Evolutionary conservation across 176 grass and related monocot genomes (phyloP).

Genomic region (Triticum dicoccoides): DNA sequence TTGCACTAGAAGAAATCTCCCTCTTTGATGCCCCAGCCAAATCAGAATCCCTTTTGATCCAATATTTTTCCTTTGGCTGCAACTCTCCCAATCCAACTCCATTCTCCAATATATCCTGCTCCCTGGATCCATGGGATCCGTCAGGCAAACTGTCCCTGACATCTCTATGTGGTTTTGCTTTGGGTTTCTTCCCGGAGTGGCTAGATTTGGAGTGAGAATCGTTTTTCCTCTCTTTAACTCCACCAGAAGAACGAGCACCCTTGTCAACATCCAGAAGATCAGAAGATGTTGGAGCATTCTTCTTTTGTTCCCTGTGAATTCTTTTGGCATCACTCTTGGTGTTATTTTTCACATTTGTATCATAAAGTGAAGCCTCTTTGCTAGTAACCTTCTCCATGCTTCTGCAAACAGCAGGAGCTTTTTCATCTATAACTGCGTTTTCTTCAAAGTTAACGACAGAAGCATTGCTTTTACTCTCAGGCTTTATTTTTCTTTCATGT

Average conservation of each 20-base stretch:
- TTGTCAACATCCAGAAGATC: slow-evolving; percentile 47
- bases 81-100: slow-evolving; percentile 46
- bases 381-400: slow-evolving; percentile 39
- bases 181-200: slow-evolving; percentile 55
- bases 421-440: slow-evolving; percentile 49
- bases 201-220: slow-evolving; percentile 51
- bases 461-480: slow-evolving; percentile 44
- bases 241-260: slow-evolving; percentile 38
- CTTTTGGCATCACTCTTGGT: slow-evolving; percentile 51
- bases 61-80: slow-evolving; percentile 37
- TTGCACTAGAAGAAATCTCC: slow-evolving; percentile 48
- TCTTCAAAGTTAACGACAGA: slow-evolving; percentile 47
- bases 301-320: slow-evolving; percentile 60
- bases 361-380: slow-evolving; percentile 49
- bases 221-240: slow-evolving; percentile 57
- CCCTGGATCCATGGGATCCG: slow-evolving; percentile 36
- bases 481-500: slow-evolving; percentile 69
- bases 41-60: slow-evolving; percentile 57
- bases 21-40: slow-evolving; percentile 43
- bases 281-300: slow-evolving; percentile 36
- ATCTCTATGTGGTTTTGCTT: slow-evolving; percentile 56
- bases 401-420: slow-evolving; percentile 37
- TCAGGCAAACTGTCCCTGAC: slow-evolving; percentile 22
- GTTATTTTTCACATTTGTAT: slow-evolving; percentile 43
- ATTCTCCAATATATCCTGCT: slow-evolving; percentile 43